Percentiles rank a stretch among this genome's conserved stretches.
Conservation (phyloP, 192 early-diverging fungal species). For the Mortierella claussenii region DNA sequence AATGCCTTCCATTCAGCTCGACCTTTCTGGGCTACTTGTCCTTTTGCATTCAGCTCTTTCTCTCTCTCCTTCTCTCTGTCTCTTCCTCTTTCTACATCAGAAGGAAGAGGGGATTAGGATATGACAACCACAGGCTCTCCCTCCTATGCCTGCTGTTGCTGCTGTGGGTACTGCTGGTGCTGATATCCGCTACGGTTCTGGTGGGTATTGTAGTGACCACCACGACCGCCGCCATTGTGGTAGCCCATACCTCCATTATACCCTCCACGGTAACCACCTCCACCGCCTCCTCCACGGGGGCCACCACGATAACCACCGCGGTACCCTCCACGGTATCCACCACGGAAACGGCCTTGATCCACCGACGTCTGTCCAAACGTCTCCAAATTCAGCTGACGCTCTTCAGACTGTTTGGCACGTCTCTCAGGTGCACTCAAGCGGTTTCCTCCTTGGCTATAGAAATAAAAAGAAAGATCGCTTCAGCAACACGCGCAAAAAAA, state of each 20-base stretch:
- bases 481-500: constrained; percentile 5
- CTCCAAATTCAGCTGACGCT: constrained; percentile 92
- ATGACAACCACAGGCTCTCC: not conserved
- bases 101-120: too few species aligned
- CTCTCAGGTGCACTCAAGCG: constrained; percentile 71
- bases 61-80: too few species aligned
- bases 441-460: constrained; percentile 41
- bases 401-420: constrained; percentile 83
- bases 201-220: constrained; percentile 54
- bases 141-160: constrained; percentile 40
- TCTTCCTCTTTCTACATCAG: too few species aligned
- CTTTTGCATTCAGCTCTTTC: too few species aligned
- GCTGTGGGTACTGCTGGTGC: constrained; percentile 25
- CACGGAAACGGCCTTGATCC: constrained; percentile 72
- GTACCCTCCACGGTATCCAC: constrained; percentile 65
- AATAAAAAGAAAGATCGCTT: too few species aligned
- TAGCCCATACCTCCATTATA: constrained; percentile 52
- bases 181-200: constrained; percentile 30
- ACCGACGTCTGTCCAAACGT: constrained; percentile 94
- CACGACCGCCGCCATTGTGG: constrained; percentile 16
- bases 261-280: constrained; percentile 61
- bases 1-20: too few species aligned
- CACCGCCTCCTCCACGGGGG: constrained; percentile 55
- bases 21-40: too few species aligned
- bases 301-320: constrained; percentile 60